Evolutionary conservation across 140 eudicot species (phyloP), one percentile per base, ranked within the genome.

Genomic region (Stevia rebaudiana): DNA sequence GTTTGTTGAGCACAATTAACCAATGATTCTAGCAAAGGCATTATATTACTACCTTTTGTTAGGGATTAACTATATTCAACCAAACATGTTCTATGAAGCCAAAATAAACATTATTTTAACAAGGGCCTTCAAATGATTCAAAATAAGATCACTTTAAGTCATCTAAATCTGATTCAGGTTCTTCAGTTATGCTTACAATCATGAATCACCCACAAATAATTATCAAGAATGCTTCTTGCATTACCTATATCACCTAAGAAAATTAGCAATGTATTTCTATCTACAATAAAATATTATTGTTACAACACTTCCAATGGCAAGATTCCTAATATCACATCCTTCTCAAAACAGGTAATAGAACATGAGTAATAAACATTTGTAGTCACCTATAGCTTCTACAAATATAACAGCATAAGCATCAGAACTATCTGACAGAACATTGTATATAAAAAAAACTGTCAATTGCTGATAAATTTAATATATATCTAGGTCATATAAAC

Each of bases 151-250:
- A 41, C 8, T 61, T 21, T 23, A 11, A 39, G 37, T 41, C 53
- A 13, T 61, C 36, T 40, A n/a, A 40, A 13, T 61, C 36, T 40
- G 23, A 40, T 21, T 33, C 33, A 28, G 4, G 33, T 28, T 25
- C 16, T 44, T 44, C 31, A 35, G 46, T 51, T 51, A 48, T 47
- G 7, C 19, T 1, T 35, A 31, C 11, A 66, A 9, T 44, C 62
- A 33, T 48, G 37, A 66, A 50, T 66, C 51, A 56, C 15, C 63
- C 63, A 56, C 35, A 56, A 13, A 56, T 2, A 31, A 56, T 31
- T 40, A 16, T 16, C 7, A 7, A 53, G 40, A 23, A 47, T 47
- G 47, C 56, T 30, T 28, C 56, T 65, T 25, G 28, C 70, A 47
- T 31, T 47, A 13, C 7, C 59, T 13, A 16, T 30, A 10, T 47